phyloP scores from a whole-genome alignment of 2,329 filamentous ascomycete species.

The Penicillium palitans region DNA sequence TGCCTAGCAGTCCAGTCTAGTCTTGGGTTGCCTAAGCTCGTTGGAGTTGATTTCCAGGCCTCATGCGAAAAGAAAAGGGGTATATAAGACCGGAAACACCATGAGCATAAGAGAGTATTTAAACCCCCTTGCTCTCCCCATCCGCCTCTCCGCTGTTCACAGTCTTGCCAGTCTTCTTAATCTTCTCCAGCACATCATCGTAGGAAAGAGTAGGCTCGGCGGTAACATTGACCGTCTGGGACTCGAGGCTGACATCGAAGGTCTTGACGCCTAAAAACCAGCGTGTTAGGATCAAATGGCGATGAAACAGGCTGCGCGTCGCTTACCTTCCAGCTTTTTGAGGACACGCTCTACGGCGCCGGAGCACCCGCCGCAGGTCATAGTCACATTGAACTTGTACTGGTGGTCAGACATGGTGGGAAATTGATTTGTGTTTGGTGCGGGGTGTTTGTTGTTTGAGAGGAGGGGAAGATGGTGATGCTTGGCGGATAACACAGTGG shows the following conservation, averaged over 20 bases:
- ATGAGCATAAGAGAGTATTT: constrained; percentile 4
- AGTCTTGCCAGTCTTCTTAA: constrained; percentile 93
- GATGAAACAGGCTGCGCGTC: not conserved
- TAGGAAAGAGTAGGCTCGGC: constrained; percentile 70
- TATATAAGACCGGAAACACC: not conserved
- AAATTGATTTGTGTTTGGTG: constrained; percentile 7
- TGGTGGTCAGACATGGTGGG: constrained; percentile 72
- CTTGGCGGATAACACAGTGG: constrained; percentile 1
- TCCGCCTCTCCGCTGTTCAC: constrained; percentile 65
- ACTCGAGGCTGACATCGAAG: constrained; percentile 84
- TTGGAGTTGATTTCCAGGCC: not conserved
- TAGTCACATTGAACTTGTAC: constrained; percentile 93
- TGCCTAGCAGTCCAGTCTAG: not conserved
- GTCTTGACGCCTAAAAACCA: constrained; percentile 69
- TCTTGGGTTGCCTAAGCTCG: not conserved
- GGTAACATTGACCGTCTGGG: constrained; percentile 76
- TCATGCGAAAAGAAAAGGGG: not conserved
- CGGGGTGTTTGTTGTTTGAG: not conserved
- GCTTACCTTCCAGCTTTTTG: constrained; percentile 82
- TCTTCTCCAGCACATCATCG: constrained; percentile 79
- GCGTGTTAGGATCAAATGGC: not conserved
- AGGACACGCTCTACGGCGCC: constrained; percentile 89
- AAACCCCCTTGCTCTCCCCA: constrained; percentile 42
- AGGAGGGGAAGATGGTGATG: not conserved
- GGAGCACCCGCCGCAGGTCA: constrained; percentile 96